Evolutionary conservation across 129 eudicot species (phyloP).

Genomic region (Escallonia herrerae): DNA sequence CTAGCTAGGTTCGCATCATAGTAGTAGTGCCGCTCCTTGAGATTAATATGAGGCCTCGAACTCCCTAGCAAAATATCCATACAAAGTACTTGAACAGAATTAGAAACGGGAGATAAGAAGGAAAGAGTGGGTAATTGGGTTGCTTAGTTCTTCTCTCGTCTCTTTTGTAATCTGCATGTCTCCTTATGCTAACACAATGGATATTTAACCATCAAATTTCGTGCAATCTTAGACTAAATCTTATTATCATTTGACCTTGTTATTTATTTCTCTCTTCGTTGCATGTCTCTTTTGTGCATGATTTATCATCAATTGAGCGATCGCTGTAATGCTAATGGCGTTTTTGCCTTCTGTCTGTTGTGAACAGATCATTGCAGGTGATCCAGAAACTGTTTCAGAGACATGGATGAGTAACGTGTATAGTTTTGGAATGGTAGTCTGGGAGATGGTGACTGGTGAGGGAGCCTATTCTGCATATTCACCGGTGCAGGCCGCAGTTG

Average conservation of each 20-base stretch:
- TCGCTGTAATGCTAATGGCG: background rate
- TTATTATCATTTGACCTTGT: background rate
- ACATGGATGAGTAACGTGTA: constrained; percentile 99
- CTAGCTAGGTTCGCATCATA: constrained; percentile 2
- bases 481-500: constrained; percentile 98
- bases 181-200: too few species aligned
- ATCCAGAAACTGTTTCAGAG: constrained; percentile 90
- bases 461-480: constrained; percentile 87
- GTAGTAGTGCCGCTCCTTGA: constrained; percentile 11
- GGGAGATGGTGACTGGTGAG: constrained; percentile 94
- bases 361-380: constrained; percentile 86
- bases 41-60: background rate
- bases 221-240: background rate
- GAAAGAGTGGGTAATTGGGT: too few species aligned
- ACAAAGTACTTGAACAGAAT: too few species aligned
- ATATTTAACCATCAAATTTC: background rate
- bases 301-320: background rate
- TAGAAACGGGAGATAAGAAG: too few species aligned
- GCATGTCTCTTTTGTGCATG: background rate
- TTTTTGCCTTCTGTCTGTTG: background rate
- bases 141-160: too few species aligned
- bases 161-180: too few species aligned
- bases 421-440: constrained; percentile 90
- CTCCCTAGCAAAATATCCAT: too few species aligned
- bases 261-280: background rate